A percentile compares a stretch with the other conserved stretches of the same genome.
Conservation (phyloP, 306 rosid genomes). For the Fragaria iinumae region DNA sequence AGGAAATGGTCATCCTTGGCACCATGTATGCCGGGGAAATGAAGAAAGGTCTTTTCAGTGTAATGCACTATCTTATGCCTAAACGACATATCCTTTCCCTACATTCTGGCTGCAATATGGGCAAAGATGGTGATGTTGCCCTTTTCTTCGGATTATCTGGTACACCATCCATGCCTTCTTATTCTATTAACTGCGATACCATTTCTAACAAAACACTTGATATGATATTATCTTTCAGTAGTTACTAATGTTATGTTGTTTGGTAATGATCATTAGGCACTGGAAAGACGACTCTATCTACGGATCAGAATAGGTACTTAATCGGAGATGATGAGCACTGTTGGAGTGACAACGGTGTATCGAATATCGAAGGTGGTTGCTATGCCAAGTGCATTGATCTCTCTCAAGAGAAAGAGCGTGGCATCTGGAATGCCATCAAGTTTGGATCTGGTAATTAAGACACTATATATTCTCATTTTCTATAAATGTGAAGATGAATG, state of each 20-base stretch:
- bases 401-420: slow-evolving; percentile 49
- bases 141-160: slow-evolving; percentile 97
- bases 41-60: slow-evolving; percentile 90
- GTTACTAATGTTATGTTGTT: too few species aligned
- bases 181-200: not conserved
- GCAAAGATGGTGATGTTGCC: slow-evolving; percentile 81
- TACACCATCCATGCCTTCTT: slow-evolving; percentile 9
- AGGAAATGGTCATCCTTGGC: slow-evolving; percentile 94
- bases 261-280: slow-evolving; percentile 28
- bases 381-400: slow-evolving; percentile 56
- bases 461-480: not conserved
- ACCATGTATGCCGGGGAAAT: slow-evolving; percentile 91
- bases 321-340: slow-evolving; percentile 62
- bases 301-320: slow-evolving; percentile 49
- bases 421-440: slow-evolving; percentile 57
- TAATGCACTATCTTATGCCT: slow-evolving; percentile 95
- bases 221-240: not conserved
- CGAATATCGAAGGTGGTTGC: slow-evolving; percentile 58
- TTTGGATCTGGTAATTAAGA: slow-evolving; percentile 48
- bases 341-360: slow-evolving; percentile 48
- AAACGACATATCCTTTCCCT: slow-evolving; percentile 70
- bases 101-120: slow-evolving; percentile 88
- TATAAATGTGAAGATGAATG: not conserved
- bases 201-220: too few species aligned
- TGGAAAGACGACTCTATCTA: slow-evolving; percentile 47